phyloP scores from a whole-genome alignment of 2,329 filamentous ascomycete genomes.

The Dryadomyces sulphureus region DNA sequence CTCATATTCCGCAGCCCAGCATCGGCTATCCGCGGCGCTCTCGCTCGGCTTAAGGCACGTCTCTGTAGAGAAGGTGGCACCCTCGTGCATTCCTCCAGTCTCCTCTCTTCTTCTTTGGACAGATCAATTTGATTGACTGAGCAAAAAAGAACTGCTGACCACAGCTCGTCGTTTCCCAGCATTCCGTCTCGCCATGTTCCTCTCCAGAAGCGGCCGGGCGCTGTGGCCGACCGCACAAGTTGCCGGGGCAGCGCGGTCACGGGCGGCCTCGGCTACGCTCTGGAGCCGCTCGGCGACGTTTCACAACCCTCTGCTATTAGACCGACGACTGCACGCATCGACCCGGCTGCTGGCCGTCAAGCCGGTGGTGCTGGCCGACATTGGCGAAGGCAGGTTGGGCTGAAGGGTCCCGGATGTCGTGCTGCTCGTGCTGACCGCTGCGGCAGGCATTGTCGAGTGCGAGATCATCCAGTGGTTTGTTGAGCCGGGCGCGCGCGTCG shows the following conservation, averaged over 20 bases:
- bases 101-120: no score
- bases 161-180: no score
- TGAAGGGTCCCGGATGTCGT: not conserved
- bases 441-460: conserved; percentile 82
- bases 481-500: conserved; percentile 82
- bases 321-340: conserved; percentile 34
- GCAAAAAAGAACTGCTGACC: no score
- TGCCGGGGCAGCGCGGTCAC: no score
- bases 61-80: not conserved
- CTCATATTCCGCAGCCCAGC: no score
- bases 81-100: not conserved
- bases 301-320: not conserved
- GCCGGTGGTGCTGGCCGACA: conserved; percentile 70
- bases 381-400: conserved; percentile 55
- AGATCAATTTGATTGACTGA: no score
- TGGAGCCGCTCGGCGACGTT: not conserved
- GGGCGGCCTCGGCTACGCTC: no score
- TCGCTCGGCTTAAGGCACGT: conserved; percentile 1
- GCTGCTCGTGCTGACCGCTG: not conserved
- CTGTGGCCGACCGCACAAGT: no score
- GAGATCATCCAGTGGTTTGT: conserved; percentile 99
- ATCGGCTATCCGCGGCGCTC: conserved; percentile 12
- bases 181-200: conserved; percentile 35
- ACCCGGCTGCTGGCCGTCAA: conserved; percentile 45
- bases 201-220: conserved; percentile 34